Base-by-base conservation (phyloP, 2,329 filamentous ascomycete genomes). In the Emergomyces africanus region DNA sequence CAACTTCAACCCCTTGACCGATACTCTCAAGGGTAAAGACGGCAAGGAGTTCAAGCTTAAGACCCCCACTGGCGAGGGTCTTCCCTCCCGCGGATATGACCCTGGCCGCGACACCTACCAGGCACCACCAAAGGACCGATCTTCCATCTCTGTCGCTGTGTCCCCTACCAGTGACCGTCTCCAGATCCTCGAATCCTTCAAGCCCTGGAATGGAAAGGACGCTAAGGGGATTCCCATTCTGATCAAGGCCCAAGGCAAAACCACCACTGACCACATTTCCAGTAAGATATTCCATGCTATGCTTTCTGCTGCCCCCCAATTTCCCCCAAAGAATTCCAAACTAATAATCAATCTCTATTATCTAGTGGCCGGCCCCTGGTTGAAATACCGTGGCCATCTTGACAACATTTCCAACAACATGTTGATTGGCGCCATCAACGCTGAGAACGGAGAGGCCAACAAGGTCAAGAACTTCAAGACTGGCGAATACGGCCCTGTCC, bases 331-430 rank as follows among this genome's bases (percentile, higher is more conserved):
- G 35, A 59, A 25, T 10, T 9, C 50, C 20, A n/a, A 50, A 59
- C 63, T 66, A 59, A 68, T 54, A 57, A 23, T 37, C n/a, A n/a
- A n/a, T n/a, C n/a, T 54, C 64, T 54, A 62, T 64, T 56, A 62
- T 57, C 12, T 50, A 70, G 70, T 95, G 89, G 91, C 90, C 66
- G 90, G 91, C 66, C 90, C 91, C 63, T 96, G 91, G 91, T 81
- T 97, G 75, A 96, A 96, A 83, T 97, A 96, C 84, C 90, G 92
- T 83, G 92, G 92, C 64, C 92, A 97, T 75, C 83, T 97, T 70
- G 92, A 96, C 84, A 97, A 97, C 84, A 96, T 97, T 79, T 96
- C 91, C 73, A 96, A 97, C 86, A 97, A 97, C 84, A 95, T 96
- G 90, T 79, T 97, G 75, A 96, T 97, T 69, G 92, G 92, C 79